Conservation (phyloP, 2,329 filamentous ascomycete genomes). For the Colletotrichum graminicola region DNA sequence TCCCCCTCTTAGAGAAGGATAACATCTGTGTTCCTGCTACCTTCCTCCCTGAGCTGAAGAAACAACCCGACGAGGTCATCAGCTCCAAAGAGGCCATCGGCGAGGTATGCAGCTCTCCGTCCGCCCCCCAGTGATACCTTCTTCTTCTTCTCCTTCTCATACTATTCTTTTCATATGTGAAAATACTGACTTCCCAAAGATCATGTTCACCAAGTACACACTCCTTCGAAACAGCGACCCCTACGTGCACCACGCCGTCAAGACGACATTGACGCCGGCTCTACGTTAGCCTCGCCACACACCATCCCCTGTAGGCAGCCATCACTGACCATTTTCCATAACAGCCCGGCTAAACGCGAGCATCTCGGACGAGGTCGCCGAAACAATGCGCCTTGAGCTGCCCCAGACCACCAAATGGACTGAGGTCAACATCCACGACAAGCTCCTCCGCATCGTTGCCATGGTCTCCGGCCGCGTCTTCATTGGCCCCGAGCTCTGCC, state of each 20-base stretch:
- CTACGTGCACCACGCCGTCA: conserved; percentile 49
- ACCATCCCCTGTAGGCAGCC: background rate
- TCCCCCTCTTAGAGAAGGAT: conserved; percentile 41
- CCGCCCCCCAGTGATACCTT: background rate
- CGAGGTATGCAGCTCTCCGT: conserved; percentile 39
- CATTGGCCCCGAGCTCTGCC: conserved; percentile 60
- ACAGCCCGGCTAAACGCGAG: conserved; percentile 52
- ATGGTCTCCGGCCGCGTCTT: conserved; percentile 62
- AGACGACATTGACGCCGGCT: conserved; percentile 50
- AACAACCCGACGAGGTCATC: conserved; percentile 49
- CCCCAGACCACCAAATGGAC: conserved; percentile 56
- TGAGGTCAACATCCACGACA: conserved; percentile 54
- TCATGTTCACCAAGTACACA: conserved; percentile 52
- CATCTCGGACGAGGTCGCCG: conserved; percentile 51
- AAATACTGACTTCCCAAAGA: conserved; percentile 39
- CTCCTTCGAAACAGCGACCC: conserved; percentile 45
- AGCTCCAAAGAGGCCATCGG: conserved; percentile 47
- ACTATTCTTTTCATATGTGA: background rate
- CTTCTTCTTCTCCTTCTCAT: background rate
- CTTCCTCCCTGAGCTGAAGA: conserved; percentile 50
- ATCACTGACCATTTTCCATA: background rate
- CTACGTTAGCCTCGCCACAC: conserved; percentile 44
- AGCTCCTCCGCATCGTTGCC: conserved; percentile 60
- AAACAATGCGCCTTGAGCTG: conserved; percentile 51
- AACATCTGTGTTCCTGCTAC: conserved; percentile 49